Percentiles rank a stretch among this genome's conserved stretches.
Conservation (phyloP, 1,284 basidiomycete genomes). For the Rhodotorula sp. region DNA sequence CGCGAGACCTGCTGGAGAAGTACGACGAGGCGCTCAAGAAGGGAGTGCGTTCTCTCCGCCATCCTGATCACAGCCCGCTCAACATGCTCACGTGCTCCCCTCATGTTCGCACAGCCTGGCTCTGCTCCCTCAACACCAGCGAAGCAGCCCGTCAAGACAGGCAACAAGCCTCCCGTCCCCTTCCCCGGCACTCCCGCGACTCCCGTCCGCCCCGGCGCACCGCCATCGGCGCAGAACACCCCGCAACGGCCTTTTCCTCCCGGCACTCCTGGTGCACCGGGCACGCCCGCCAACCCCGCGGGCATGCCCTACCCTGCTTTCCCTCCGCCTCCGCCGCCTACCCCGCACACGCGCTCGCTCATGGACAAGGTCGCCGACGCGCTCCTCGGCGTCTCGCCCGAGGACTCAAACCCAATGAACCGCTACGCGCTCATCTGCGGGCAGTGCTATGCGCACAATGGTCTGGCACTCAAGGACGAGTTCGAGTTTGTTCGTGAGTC, state of each 20-base stretch:
- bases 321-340: slow-evolving; percentile 15
- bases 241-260: background rate
- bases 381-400: slow-evolving; percentile 52
- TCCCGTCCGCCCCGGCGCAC: slow-evolving; percentile 31
- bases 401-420: slow-evolving; percentile 51
- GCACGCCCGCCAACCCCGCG: background rate
- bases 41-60: slow-evolving; percentile 8
- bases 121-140: slow-evolving; percentile 11
- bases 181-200: slow-evolving; percentile 8
- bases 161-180: background rate
- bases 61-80: slow-evolving; percentile 16
- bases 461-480: slow-evolving; percentile 81
- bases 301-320: background rate
- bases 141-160: background rate
- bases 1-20: slow-evolving; percentile 82
- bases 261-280: background rate
- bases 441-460: slow-evolving; percentile 91
- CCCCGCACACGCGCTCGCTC: slow-evolving; percentile 41
- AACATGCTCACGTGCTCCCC: slow-evolving; percentile 37
- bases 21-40: slow-evolving; percentile 67
- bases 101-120: slow-evolving; percentile 45
- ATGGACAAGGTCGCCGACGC: slow-evolving; percentile 53
- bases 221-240: slow-evolving; percentile 15
- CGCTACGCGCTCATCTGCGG: slow-evolving; percentile 94
- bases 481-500: slow-evolving; percentile 81